Evolutionary conservation across 1,284 basidiomycete species (phyloP), one percentile per base, ranked within the genome.

Genomic region (Sporisorium sorghi): DNA sequence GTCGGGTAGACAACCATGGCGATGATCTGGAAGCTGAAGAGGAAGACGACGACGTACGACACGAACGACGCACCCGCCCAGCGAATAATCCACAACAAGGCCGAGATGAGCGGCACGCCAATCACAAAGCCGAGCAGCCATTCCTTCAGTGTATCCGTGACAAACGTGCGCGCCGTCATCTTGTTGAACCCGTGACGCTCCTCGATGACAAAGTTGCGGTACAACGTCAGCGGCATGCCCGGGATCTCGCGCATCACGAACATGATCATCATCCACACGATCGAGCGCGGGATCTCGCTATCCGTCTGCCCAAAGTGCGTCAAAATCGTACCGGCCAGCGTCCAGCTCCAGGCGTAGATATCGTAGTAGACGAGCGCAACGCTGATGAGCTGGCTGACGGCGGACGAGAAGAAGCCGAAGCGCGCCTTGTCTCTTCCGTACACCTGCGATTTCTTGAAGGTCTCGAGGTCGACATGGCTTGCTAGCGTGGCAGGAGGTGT

Each of bases 181-280:
- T 97, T 97, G 89, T 98, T 98, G 88, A 98, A 98, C 0, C 94
- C 95, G 80, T 97, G 93, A 75, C 91, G 91, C 85, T 97, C 91
- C 85, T 99, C 97, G 44, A 99, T 88, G 12, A 95, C 91, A 84
- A 99, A 99, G 3, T 93, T 95, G 71, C 90, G 89, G 86, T 97
- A 97, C 37, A 91, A 87, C 1, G 75, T 73, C 42, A 82, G 86
- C 8, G 94, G 93, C 11, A 93, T 86, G 0, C 89, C 88, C 0
- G 92, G 91, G 12, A 91, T 76, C 37, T 77, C 65, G n/a, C 73
- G 65, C 10, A 80, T 42, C 12, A 78, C 48, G 42, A 76, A 76
- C 64, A 77, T 75, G 53, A 82, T 79, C 14, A 83, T 58, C 55
- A 85, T 64, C 85, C 94, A 97, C 12, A 89, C 87, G 69, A 96